phyloP scores from a whole-genome alignment of 179 eudicot genomes.

The Nepenthes alata region DNA sequence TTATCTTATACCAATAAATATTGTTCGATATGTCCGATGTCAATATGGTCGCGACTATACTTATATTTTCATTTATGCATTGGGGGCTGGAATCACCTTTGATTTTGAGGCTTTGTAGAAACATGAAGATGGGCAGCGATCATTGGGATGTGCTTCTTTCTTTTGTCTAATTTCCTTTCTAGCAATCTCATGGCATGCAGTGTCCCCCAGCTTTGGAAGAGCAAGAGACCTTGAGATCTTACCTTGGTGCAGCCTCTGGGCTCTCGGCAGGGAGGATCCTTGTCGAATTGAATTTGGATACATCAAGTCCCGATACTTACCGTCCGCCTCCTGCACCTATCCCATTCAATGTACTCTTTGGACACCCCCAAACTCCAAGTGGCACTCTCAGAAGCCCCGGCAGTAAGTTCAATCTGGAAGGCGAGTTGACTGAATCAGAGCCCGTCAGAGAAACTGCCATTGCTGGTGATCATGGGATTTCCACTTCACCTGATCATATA shows the following conservation, averaged over 20 bases:
- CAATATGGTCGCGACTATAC: too few species aligned
- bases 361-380: slow-evolving; percentile 38
- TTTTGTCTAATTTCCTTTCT: too few species aligned
- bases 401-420: slow-evolving; percentile 12
- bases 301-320: slow-evolving; percentile 70
- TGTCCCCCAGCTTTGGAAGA: slow-evolving; percentile 65
- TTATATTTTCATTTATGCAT: too few species aligned
- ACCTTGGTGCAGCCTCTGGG: slow-evolving; percentile 37
- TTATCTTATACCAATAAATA: too few species aligned
- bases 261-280: slow-evolving; percentile 37
- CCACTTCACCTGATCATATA: slow-evolving; percentile 15
- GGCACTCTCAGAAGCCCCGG: slow-evolving; percentile 25
- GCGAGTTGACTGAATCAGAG: slow-evolving; percentile 21
- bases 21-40: too few species aligned
- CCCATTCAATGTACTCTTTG: slow-evolving; percentile 65
- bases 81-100: too few species aligned
- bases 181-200: slow-evolving; percentile 23
- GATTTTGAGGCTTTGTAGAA: too few species aligned
- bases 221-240: slow-evolving; percentile 43
- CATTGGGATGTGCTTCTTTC: too few species aligned
- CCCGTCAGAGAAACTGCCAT: slow-evolving; percentile 11
- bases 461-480: slow-evolving; percentile 16
- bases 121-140: too few species aligned
- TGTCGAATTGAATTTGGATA: slow-evolving; percentile 60
- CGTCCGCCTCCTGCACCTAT: slow-evolving; percentile 77